Conservation (phyloP, 1,284 basidiomycete species). For the Ceratobasidium sp. region DNA sequence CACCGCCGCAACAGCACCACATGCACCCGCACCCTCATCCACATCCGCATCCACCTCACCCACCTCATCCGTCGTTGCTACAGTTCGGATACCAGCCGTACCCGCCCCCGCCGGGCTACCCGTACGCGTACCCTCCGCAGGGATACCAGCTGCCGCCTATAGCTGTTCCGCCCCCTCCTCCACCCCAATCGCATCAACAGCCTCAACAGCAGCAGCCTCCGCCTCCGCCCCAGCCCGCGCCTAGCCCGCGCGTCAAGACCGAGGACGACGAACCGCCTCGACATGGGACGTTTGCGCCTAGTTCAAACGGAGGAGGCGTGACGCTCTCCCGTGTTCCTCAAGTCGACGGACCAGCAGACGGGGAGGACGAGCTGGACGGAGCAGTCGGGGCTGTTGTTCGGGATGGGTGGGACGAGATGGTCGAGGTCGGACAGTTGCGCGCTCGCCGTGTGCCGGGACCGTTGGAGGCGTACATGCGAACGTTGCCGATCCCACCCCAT, state of each 20-base stretch:
- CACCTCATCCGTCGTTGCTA: constrained; percentile 36
- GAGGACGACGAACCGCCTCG: constrained; percentile 46
- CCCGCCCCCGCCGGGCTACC: constrained; percentile 38
- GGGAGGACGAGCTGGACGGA: neutral
- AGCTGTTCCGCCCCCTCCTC: constrained; percentile 45
- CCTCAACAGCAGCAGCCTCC: neutral
- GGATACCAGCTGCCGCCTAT: constrained; percentile 46
- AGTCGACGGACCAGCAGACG: constrained; percentile 66
- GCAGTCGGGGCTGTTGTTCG: constrained; percentile 68
- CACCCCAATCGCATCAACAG: constrained; percentile 1
- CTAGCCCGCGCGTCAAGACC: constrained; percentile 46
- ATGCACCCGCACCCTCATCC: constrained; percentile 33
- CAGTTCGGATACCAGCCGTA: constrained; percentile 36
- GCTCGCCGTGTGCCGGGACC: constrained; percentile 28
- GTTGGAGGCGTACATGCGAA: constrained; percentile 51
- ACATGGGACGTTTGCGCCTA: constrained; percentile 29
- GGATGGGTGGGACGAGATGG: constrained; percentile 34
- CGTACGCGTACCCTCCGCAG: constrained; percentile 36
- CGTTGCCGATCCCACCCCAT: constrained; percentile 23
- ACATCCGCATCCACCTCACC: constrained; percentile 20
- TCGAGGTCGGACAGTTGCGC: constrained; percentile 26
- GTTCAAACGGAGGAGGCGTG: neutral
- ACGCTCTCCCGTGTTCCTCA: constrained; percentile 70
- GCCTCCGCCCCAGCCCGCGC: constrained; percentile 34
- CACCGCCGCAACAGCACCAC: constrained; percentile 49